Conservation (phyloP, 768 basidiomycete genomes). For the Rhizopogon vesiculosus region DNA sequence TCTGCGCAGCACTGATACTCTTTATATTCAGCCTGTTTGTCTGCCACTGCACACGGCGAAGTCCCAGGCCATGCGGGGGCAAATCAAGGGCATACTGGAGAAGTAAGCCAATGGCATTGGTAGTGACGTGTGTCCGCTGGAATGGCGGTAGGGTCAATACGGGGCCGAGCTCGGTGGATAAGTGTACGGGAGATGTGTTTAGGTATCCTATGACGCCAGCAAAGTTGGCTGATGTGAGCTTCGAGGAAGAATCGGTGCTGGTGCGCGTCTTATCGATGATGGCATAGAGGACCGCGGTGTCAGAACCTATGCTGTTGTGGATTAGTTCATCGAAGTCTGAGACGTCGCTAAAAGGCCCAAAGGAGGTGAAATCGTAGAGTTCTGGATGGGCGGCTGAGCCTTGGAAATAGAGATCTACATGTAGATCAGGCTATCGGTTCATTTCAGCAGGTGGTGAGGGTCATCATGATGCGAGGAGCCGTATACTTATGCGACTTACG, state of each 20-base stretch:
- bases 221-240: slow-evolving; percentile 19
- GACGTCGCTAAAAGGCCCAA: slow-evolving; percentile 35
- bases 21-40: slow-evolving; percentile 43
- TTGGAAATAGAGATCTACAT: slow-evolving; percentile 36
- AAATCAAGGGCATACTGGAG: slow-evolving; percentile 42
- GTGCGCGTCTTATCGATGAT: slow-evolving; percentile 46
- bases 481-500: not conserved
- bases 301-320: slow-evolving; percentile 29
- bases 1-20: slow-evolving; percentile 47
- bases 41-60: slow-evolving; percentile 63
- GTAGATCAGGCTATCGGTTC: slow-evolving; percentile 37
- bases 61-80: slow-evolving; percentile 42
- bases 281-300: slow-evolving; percentile 41
- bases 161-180: slow-evolving; percentile 50
- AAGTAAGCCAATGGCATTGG: slow-evolving; percentile 47
- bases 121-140: slow-evolving; percentile 60
- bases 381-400: slow-evolving; percentile 31
- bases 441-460: not conserved
- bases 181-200: slow-evolving; percentile 36
- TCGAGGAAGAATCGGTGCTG: not conserved
- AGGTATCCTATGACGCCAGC: slow-evolving; percentile 53
- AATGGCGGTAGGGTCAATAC: slow-evolving; percentile 52
- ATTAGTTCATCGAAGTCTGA: slow-evolving; percentile 34
- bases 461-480: not conserved
- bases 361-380: slow-evolving; percentile 40